Evolutionary conservation across 192 early-diverging fungal genomes (phyloP).

Genomic region (Backusella luteola): DNA sequence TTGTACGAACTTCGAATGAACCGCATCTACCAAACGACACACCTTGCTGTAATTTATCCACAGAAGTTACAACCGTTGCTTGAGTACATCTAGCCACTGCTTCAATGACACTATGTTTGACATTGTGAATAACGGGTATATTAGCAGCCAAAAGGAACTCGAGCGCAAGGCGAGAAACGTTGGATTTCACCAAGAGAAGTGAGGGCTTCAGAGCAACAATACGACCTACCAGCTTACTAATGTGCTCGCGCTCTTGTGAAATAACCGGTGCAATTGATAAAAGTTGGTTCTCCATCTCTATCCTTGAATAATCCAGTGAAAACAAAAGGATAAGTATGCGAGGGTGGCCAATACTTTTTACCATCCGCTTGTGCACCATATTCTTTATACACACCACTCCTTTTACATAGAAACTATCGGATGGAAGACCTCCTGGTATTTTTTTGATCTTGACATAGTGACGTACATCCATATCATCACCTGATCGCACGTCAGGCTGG

Average conservation of each 20-base stretch:
- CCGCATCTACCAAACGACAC: slow-evolving; percentile 80
- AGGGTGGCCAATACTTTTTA: slow-evolving; percentile 60
- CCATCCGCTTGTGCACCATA: slow-evolving; percentile 90
- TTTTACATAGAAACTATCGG: slow-evolving; percentile 80
- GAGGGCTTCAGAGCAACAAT: slow-evolving; percentile 75
- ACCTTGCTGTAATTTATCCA: slow-evolving; percentile 72
- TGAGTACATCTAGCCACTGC: slow-evolving; percentile 84
- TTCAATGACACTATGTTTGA: slow-evolving; percentile 84
- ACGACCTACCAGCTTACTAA: slow-evolving; percentile 75
- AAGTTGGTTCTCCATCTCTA: slow-evolving; percentile 68
- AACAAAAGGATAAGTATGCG: slow-evolving; percentile 86
- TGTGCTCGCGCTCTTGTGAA: slow-evolving; percentile 80
- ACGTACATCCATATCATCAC: slow-evolving; percentile 86
- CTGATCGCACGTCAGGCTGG: slow-evolving; percentile 63
- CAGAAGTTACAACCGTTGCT: slow-evolving; percentile 78
- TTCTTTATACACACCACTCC: slow-evolving; percentile 95
- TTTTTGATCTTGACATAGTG: slow-evolving; percentile 95
- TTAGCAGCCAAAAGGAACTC: slow-evolving; percentile 77
- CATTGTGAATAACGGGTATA: slow-evolving; percentile 81
- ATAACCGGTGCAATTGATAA: slow-evolving; percentile 80
- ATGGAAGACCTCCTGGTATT: slow-evolving; percentile 81
- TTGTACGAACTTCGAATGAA: slow-evolving; percentile 75
- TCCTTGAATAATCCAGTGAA: slow-evolving; percentile 78
- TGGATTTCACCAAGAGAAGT: slow-evolving; percentile 80
- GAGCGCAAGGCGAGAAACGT: slow-evolving; percentile 80